These are phyloP conservation scores for Elongisporangium undulatum DNA, from an alignment of 352 stramenopile genomes.

Conservation along the genomic window DNA sequence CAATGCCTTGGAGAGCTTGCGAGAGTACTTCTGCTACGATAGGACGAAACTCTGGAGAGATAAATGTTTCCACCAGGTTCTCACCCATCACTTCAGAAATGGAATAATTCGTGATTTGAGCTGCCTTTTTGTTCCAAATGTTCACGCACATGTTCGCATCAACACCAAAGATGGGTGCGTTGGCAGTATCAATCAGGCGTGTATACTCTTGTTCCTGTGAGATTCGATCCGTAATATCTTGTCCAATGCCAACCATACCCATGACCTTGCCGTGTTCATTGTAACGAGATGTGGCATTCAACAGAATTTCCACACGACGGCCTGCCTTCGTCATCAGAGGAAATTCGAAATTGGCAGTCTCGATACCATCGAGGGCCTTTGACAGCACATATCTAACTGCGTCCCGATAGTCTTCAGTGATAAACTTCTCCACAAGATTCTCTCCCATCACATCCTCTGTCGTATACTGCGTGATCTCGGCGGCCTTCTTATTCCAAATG, in stretches of 20 bases:
- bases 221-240: conserved; percentile 61
- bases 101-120: conserved; percentile 70
- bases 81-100: conserved; percentile 77
- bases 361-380: conserved; percentile 48
- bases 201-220: conserved; percentile 68
- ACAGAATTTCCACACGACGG: conserved; percentile 36
- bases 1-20: conserved; percentile 39
- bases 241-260: conserved; percentile 55
- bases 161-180: conserved; percentile 72
- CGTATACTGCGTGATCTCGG: conserved; percentile 72
- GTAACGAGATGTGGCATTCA: conserved; percentile 52
- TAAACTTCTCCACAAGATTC: conserved; percentile 77
- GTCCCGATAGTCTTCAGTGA: conserved; percentile 49
- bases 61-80: conserved; percentile 58
- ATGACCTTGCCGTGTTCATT: conserved; percentile 53
- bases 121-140: conserved; percentile 76
- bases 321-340: conserved; percentile 47
- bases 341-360: conserved; percentile 63
- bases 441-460: conserved; percentile 59
- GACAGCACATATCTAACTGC: conserved; percentile 47
- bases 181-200: conserved; percentile 61
- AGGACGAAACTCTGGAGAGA: conserved; percentile 23
- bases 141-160: conserved; percentile 52
- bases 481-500: conserved; percentile 81
- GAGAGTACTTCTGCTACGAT: conserved; percentile 20